Percentiles rank a stretch among this genome's conserved stretches.
These are phyloP conservation scores for Capsicum pubescens DNA, from an alignment of 257 asterid genomes.

Conservation along the genomic window DNA sequence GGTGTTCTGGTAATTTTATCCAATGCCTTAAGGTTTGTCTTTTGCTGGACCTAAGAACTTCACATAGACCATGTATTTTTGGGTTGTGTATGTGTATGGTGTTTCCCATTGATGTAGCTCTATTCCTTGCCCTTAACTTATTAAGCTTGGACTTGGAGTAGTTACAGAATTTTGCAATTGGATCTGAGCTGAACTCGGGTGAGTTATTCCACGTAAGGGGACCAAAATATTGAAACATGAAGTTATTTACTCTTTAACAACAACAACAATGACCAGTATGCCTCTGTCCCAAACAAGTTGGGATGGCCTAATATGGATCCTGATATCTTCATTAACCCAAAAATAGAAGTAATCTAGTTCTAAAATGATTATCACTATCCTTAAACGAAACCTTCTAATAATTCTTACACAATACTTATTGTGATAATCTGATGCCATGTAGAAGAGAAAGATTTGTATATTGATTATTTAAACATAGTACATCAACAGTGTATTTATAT, in stretches of 20 bases:
- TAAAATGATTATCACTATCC: not conserved
- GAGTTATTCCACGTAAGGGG: constrained; percentile 17
- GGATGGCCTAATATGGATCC: not conserved
- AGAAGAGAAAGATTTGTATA: too few species aligned
- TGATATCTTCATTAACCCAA: constrained; percentile 1
- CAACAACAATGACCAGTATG: not conserved
- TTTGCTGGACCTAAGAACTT: not conserved
- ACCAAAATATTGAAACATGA: not conserved
- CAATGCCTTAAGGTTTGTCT: not conserved
- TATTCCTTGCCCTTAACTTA: not conserved
- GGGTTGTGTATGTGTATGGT: not conserved
- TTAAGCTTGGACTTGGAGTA: not conserved
- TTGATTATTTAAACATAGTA: too few species aligned
- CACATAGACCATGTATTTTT: not conserved
- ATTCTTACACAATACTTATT: not conserved
- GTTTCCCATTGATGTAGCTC: not conserved
- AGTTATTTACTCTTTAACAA: not conserved
- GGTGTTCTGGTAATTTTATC: not conserved
- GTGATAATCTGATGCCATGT: too few species aligned
- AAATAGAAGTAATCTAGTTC: not conserved
- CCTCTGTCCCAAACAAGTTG: not conserved
- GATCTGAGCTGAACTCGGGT: not conserved
- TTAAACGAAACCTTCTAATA: not conserved
- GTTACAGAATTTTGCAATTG: constrained; percentile 5
- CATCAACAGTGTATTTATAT: too few species aligned